Conservation (phyloP, 2,329 filamentous ascomycete genomes). For the Hypoxylon sp. region DNA sequence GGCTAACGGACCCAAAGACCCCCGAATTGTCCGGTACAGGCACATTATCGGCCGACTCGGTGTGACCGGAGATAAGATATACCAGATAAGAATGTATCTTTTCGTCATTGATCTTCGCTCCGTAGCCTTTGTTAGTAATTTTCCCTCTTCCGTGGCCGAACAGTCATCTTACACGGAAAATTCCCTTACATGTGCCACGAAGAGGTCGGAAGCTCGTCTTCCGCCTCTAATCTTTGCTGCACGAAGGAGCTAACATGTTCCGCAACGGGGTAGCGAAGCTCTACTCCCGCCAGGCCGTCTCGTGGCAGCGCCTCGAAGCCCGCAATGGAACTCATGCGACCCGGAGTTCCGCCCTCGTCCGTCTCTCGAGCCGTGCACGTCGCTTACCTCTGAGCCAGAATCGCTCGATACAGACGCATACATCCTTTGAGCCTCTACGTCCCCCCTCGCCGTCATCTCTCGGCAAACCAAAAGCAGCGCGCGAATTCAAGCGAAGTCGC, state of each 20-base stretch:
- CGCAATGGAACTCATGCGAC: constrained; percentile 12
- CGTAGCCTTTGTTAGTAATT: constrained; percentile 22
- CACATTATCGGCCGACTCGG: constrained; percentile 24
- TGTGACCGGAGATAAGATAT: constrained; percentile 39
- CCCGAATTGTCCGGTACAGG: constrained; percentile 9
- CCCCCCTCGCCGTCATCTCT: constrained; percentile 86
- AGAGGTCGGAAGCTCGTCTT: constrained; percentile 40
- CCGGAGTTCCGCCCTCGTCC: constrained; percentile 9
- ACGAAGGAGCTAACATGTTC: constrained; percentile 48
- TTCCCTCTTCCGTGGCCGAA: constrained; percentile 11
- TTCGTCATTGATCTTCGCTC: constrained; percentile 43
- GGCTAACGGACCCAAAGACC: constrained; percentile 12
- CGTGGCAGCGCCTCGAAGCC: constrained; percentile 18
- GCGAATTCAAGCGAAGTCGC: constrained; percentile 77
- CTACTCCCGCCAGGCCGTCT: constrained; percentile 32
- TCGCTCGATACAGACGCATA: constrained; percentile 50
- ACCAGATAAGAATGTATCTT: constrained; percentile 33
- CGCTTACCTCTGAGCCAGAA: constrained; percentile 6
- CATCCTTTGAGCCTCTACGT: constrained; percentile 74
- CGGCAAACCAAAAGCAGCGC: constrained; percentile 78
- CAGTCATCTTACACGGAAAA: neutral
- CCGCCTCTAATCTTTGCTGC: constrained; percentile 29
- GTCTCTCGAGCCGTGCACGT: constrained; percentile 9
- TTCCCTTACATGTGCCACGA: constrained; percentile 25
- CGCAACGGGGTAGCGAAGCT: constrained; percentile 50